Conservation (phyloP, 2,329 filamentous ascomycete species). For the Metarhizium sp. region DNA sequence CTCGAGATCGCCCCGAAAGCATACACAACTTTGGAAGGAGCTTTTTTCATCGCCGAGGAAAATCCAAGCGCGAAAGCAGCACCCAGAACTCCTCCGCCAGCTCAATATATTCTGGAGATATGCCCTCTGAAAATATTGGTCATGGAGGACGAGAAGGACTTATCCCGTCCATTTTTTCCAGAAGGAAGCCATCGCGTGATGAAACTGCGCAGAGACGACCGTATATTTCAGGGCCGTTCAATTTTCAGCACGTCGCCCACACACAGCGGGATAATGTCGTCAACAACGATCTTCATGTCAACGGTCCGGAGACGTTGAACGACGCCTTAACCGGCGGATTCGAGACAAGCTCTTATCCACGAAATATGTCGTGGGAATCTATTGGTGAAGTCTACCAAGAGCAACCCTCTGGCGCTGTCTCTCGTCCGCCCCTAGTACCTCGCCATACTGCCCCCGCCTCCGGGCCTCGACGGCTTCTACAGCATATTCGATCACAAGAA, state of each 20-base stretch:
- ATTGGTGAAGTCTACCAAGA: background rate
- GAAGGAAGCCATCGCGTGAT: slow-evolving; percentile 33
- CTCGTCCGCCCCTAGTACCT: slow-evolving; percentile 10
- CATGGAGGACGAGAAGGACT: slow-evolving; percentile 31
- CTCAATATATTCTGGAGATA: slow-evolving; percentile 39
- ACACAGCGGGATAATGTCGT: slow-evolving; percentile 40
- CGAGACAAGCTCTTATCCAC: background rate
- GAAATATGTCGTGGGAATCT: slow-evolving; percentile 24
- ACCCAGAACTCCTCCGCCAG: slow-evolving; percentile 36
- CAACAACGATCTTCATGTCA: slow-evolving; percentile 16
- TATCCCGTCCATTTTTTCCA: slow-evolving; percentile 41
- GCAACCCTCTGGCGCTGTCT: background rate
- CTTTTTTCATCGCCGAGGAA: slow-evolving; percentile 46
- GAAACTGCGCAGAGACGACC: slow-evolving; percentile 29
- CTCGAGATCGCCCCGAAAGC: slow-evolving; percentile 48
- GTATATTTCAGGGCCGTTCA: slow-evolving; percentile 54
- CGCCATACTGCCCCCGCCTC: slow-evolving; percentile 12
- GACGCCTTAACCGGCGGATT: background rate
- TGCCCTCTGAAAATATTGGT: slow-evolving; percentile 23
- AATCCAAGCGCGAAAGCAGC: slow-evolving; percentile 41
- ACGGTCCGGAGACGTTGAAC: background rate
- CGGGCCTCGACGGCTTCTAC: slow-evolving; percentile 27
- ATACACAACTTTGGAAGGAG: slow-evolving; percentile 50
- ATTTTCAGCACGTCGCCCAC: slow-evolving; percentile 57
- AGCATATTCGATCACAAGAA: slow-evolving; percentile 39